These are phyloP conservation scores for Mortierella sp. DNA, from an alignment of 371 early-diverging fungal species.

Conservation along the genomic window DNA sequence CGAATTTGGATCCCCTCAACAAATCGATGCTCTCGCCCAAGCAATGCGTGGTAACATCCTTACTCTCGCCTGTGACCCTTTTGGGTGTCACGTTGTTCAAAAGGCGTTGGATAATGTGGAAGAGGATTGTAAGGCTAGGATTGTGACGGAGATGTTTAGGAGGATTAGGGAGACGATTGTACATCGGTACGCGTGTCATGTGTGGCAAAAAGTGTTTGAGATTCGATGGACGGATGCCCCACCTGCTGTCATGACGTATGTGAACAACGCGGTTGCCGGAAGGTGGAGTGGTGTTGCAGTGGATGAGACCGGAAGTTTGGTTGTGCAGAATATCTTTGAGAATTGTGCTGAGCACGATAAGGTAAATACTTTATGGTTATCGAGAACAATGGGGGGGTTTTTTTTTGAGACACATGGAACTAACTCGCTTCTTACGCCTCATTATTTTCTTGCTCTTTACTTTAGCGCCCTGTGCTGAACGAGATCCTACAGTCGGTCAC, in stretches of 20 bases:
- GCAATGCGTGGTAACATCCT: conserved; percentile 77
- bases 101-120: conserved; percentile 79
- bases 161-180: conserved; percentile 79
- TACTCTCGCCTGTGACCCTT: conserved; percentile 78
- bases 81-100: conserved; percentile 88
- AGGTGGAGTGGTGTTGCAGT: conserved; percentile 81
- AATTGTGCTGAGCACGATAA: conserved; percentile 75
- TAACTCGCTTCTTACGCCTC: not conserved
- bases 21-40: conserved; percentile 67
- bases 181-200: conserved; percentile 85
- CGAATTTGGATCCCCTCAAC: conserved; percentile 74
- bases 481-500: conserved; percentile 74
- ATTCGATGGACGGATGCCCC: conserved; percentile 70
- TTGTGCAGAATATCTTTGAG: conserved; percentile 88
- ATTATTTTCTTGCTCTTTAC: not conserved
- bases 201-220: conserved; percentile 86
- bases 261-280: conserved; percentile 71
- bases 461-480: conserved; percentile 66
- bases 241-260: conserved; percentile 70
- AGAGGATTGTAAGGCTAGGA: conserved; percentile 68
- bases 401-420: not conserved
- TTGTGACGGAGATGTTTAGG: conserved; percentile 76
- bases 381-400: too few relatives aligned
- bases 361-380: conserved; percentile 44
- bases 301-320: conserved; percentile 84